These are phyloP conservation scores for Talaromyces amestolkiae DNA, from an alignment of 2,329 filamentous ascomycete species.

Conservation along the genomic window DNA sequence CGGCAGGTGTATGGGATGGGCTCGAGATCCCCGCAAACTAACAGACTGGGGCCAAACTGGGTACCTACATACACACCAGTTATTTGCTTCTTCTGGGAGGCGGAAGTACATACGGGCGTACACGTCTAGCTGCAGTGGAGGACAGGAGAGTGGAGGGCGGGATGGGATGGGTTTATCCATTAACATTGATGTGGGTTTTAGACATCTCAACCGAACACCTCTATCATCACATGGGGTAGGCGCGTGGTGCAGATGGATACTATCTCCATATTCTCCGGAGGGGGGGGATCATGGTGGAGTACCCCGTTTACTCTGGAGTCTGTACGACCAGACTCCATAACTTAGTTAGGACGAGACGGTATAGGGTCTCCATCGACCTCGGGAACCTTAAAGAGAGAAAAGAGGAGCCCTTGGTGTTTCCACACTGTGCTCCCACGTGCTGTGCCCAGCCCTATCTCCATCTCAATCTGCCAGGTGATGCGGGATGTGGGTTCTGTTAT, in stretches of 20 bases:
- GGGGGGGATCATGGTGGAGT: slow-evolving; percentile 1
- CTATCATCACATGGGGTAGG: neutral
- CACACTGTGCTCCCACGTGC: neutral
- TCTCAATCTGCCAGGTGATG: neutral
- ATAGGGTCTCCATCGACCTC: slow-evolving; percentile 1
- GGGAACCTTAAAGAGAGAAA: neutral
- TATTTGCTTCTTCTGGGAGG: neutral
- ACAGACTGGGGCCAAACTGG: neutral
- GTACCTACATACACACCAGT: neutral
- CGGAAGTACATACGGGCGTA: neutral
- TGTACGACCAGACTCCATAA: neutral
- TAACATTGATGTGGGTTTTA: neutral
- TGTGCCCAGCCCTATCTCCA: slow-evolving; percentile 1
- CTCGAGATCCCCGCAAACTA: neutral
- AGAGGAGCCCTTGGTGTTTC: neutral
- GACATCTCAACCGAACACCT: neutral
- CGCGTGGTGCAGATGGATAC: neutral
- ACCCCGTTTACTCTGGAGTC: neutral
- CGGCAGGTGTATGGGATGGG: neutral
- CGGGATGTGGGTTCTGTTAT: neutral
- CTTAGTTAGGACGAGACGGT: neutral
- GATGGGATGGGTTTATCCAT: neutral
- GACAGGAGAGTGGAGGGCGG: neutral
- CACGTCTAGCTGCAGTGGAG: neutral
- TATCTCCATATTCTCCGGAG: slow-evolving; percentile 1